Conservation (phyloP, 169 alveolate genomes). For the Cystoisospora suis region DNA sequence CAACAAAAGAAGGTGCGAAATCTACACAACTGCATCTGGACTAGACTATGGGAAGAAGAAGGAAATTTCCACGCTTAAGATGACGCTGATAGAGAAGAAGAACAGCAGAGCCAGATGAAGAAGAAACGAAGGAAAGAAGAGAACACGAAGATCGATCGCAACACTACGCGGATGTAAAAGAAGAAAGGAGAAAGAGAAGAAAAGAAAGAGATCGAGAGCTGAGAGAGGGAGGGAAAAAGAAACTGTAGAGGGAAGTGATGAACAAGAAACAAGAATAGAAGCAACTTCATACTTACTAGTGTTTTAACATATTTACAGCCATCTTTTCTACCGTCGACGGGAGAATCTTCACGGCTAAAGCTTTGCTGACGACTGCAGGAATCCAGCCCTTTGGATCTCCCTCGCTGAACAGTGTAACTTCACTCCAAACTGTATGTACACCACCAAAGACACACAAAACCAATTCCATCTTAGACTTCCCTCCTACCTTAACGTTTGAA, state of each 20-base stretch:
- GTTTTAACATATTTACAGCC: slow-evolving; percentile 70
- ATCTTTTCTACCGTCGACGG: slow-evolving; percentile 72
- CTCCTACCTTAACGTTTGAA: too few relatives aligned
- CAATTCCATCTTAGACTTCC: too few relatives aligned
- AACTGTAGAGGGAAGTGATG: not conserved
- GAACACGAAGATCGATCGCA: too few relatives aligned
- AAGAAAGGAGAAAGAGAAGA: not conserved
- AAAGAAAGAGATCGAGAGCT: not conserved
- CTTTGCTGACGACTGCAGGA: slow-evolving; percentile 71
- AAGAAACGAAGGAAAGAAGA: too few relatives aligned
- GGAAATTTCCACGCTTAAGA: too few relatives aligned
- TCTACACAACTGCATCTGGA: too few relatives aligned
- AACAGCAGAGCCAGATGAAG: too few relatives aligned
- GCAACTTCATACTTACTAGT: slow-evolving; percentile 45
- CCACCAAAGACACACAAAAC: too few relatives aligned
- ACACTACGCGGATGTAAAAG: too few relatives aligned
- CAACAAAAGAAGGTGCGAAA: too few relatives aligned
- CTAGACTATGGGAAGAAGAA: too few relatives aligned
- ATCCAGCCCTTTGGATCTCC: slow-evolving; percentile 78
- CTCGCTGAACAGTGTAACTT: slow-evolving; percentile 71
- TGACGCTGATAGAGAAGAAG: too few relatives aligned
- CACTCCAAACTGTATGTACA: slow-evolving; percentile 76
- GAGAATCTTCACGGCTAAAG: slow-evolving; percentile 71
- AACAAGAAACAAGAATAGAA: not conserved
- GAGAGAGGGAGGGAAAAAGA: not conserved